These are phyloP conservation scores for Nicotiana noctiflora DNA, from an alignment of 257 asterid species.

Conservation along the genomic window DNA sequence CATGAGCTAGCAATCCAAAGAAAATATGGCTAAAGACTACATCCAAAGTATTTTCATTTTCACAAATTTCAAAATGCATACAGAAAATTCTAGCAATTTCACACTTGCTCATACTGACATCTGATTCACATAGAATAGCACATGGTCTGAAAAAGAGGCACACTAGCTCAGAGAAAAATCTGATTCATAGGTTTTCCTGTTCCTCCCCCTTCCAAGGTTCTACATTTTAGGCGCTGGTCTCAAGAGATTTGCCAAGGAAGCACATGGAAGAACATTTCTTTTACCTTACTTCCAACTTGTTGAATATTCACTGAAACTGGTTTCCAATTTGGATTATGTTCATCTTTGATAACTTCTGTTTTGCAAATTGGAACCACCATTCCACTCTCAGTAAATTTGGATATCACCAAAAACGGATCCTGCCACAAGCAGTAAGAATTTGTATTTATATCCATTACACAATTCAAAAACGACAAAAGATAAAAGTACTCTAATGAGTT, in stretches of 20 bases:
- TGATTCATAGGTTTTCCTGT: neutral
- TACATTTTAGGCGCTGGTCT: neutral
- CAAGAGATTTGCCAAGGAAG: neutral
- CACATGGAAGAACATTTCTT: conserved; percentile 1
- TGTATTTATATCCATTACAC: neutral
- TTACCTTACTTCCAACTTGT: conserved; percentile 97
- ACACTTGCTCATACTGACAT: neutral
- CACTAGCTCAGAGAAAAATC: neutral
- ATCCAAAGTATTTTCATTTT: neutral
- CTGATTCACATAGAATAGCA: neutral
- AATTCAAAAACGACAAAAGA: conserved; percentile 5
- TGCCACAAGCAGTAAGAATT: conserved; percentile 30
- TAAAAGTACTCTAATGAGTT: neutral
- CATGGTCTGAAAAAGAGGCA: neutral
- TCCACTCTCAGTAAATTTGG: conserved; percentile 68
- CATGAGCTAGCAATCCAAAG: neutral
- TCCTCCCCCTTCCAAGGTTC: neutral
- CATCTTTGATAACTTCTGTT: conserved; percentile 89
- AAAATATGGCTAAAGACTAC: neutral
- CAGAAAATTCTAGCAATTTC: neutral
- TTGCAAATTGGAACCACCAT: conserved; percentile 73
- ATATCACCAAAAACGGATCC: conserved; percentile 91
- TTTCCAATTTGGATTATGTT: conserved; percentile 81
- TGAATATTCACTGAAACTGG: conserved; percentile 63
- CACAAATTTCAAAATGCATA: neutral